These are phyloP conservation scores for Pezicula radicicola DNA, from an alignment of 2,329 filamentous ascomycete genomes.

Conservation along the genomic window DNA sequence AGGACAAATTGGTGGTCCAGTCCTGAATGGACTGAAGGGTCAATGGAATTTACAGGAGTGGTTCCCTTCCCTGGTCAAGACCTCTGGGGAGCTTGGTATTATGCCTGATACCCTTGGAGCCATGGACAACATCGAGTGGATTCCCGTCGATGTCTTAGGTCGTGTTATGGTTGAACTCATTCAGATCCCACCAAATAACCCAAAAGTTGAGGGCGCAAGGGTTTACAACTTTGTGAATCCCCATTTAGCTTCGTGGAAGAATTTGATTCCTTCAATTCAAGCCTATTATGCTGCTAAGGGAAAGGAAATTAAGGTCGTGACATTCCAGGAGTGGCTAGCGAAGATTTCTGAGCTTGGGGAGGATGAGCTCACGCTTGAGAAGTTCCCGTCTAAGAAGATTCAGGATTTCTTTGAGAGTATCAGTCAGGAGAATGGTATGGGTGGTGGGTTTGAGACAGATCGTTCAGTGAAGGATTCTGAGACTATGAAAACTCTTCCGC, in stretches of 20 bases:
- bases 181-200: neutral
- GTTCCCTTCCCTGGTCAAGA: slow-evolving; percentile 36
- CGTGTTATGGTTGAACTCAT: slow-evolving; percentile 29
- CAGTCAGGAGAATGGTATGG: too few species aligned
- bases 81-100: slow-evolving; percentile 29
- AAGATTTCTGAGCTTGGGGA: too few species aligned
- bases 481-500: too few species aligned
- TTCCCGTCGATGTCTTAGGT: slow-evolving; percentile 37
- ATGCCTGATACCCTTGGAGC: slow-evolving; percentile 33
- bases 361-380: too few species aligned
- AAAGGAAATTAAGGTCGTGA: too few species aligned
- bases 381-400: too few species aligned
- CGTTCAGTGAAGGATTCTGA: too few species aligned
- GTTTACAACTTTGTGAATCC: neutral
- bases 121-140: slow-evolving; percentile 34
- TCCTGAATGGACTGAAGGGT: slow-evolving; percentile 25
- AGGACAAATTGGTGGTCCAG: slow-evolving; percentile 24
- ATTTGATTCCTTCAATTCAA: neutral
- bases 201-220: neutral
- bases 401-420: too few species aligned
- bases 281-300: too few species aligned
- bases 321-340: too few species aligned
- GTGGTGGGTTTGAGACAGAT: too few species aligned
- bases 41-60: slow-evolving; percentile 40
- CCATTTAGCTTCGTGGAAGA: neutral